A percentile compares a stretch with the other conserved stretches of the same genome.
Conservation (phyloP, 352 stramenopile species). For the Phytophthora rubi region DNA sequence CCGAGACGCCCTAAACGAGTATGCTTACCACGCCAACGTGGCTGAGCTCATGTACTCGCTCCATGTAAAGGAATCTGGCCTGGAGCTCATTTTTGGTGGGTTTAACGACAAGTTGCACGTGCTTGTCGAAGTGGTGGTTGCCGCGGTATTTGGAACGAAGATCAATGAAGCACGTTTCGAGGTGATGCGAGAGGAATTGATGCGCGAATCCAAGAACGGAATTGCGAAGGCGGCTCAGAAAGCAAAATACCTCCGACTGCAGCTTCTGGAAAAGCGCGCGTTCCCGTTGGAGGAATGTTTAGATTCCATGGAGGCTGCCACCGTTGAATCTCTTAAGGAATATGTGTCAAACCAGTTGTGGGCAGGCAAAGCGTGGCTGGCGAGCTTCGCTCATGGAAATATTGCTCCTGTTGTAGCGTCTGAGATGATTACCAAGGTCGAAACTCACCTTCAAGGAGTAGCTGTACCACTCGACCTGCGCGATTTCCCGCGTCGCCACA, state of each 20-base stretch:
- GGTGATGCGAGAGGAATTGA: constrained; percentile 71
- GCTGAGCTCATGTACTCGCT: constrained; percentile 78
- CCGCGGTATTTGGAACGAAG: constrained; percentile 55
- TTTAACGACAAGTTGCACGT: constrained; percentile 81
- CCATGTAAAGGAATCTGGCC: constrained; percentile 60
- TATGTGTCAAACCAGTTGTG: constrained; percentile 62
- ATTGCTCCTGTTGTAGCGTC: constrained; percentile 42
- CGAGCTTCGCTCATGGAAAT: constrained; percentile 81
- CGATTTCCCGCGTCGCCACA: constrained; percentile 55
- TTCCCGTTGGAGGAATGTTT: constrained; percentile 60
- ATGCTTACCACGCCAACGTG: constrained; percentile 78
- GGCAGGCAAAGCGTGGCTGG: constrained; percentile 51
- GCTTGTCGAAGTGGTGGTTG: constrained; percentile 67
- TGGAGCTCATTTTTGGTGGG: constrained; percentile 76
- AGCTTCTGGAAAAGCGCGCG: constrained; percentile 58
- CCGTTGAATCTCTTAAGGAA: constrained; percentile 39
- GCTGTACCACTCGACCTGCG: constrained; percentile 34
- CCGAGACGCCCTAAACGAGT: constrained; percentile 71
- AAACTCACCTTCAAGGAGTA: constrained; percentile 48
- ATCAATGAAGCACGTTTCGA: constrained; percentile 63
- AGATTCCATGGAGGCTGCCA: constrained; percentile 49
- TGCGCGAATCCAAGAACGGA: constrained; percentile 73
- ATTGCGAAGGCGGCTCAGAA: constrained; percentile 65
- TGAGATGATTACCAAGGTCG: constrained; percentile 48
- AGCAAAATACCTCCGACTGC: constrained; percentile 68